phyloP scores from a whole-genome alignment of 768 basidiomycete genomes.

The Kwoniella europaea region DNA sequence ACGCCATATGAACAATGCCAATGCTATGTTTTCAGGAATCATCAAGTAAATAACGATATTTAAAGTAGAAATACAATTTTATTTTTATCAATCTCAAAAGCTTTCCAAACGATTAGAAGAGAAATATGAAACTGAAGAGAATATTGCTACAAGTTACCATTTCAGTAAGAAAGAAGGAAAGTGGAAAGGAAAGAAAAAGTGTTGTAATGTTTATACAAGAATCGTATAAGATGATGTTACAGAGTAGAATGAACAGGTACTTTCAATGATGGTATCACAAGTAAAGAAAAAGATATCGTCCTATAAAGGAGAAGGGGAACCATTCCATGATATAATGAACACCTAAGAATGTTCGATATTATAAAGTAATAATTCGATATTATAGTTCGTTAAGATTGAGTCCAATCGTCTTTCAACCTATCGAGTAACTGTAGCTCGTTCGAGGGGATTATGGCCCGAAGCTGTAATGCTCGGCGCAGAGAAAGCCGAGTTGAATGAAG shows the following conservation, averaged over 20 bases:
- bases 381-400: not conserved
- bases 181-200: not conserved
- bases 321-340: no score
- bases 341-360: not conserved
- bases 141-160: not conserved
- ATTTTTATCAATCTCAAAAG: not conserved
- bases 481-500: slow-evolving; percentile 1
- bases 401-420: not conserved
- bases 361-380: slow-evolving; percentile 13
- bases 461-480: slow-evolving; percentile 22
- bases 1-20: not conserved
- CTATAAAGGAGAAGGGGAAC: not conserved
- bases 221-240: not conserved
- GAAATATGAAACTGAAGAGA: not conserved
- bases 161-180: not conserved
- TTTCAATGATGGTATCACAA: not conserved
- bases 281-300: not conserved
- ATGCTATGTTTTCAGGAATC: no score
- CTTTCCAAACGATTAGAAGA: not conserved
- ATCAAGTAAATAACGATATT: not conserved
- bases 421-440: slow-evolving; percentile 15
- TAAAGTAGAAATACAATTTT: not conserved
- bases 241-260: no score
- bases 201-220: not conserved
- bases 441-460: slow-evolving; percentile 19